Base-by-base conservation (phyloP, 1,139 yeast genomes). In the Hansenula lynferdii region DNA sequence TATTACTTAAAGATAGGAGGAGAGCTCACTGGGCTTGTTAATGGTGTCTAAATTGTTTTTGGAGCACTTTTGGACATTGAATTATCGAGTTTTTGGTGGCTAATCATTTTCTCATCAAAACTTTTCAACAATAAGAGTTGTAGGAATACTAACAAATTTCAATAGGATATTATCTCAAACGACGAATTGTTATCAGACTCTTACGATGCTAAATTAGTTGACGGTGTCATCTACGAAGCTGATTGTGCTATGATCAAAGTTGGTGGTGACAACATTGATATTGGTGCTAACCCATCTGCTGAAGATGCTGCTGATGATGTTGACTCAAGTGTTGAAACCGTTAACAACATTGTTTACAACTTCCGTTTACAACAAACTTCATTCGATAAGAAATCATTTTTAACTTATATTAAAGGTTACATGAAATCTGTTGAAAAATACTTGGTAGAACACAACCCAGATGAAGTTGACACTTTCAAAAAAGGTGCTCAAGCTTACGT, bases 241-340 rank as follows among this genome's bases (percentile, higher is more conserved):
- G 87, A 92, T 80, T 87, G 97, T 74, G 73, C 78, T 62, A 82
- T 87, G 92, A 80, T 92, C 70, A 81, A 73, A 61, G 84, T 90
- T 60, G 81, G 77, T 67, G 86, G 86, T 65, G 96, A 79, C 62
- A 90, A 90, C 65, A 80, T 92, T 58, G 97, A 92, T 69, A 92
- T 92, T 69, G 98, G 98, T 73, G 98, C 96, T 63, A 92, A 94
- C 83, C 97, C 98, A 65, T 87, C 97, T 60, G 97, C 97, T 58
- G 98, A 92, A 73, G 97, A 74, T 53, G 96, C 72, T 60, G 90
- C 67, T 39, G 96, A 77, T 35, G 96, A 79, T 45, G 65, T 80
- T 44, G 97, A 90, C 58, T 95, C 85, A 42, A 86, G 82, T 69
- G 74, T 78, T 60, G 85, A 82, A 70, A 77, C 85, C 58, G 97